phyloP scores from a whole-genome alignment of 768 basidiomycete genomes.

The Phanerochaete carnosa region DNA sequence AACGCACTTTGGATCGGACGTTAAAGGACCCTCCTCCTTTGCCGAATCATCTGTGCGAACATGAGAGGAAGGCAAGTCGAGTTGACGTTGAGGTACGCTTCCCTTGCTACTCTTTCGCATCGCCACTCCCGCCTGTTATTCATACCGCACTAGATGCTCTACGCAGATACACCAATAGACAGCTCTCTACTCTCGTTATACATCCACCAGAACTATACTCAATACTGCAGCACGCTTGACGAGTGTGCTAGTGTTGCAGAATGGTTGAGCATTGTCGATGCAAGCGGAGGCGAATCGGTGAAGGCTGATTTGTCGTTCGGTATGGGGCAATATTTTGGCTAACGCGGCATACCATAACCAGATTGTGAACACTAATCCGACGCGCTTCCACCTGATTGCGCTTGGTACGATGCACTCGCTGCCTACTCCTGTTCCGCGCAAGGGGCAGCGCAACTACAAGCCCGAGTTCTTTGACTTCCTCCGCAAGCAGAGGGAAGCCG shows the following conservation, averaged over 20 bases:
- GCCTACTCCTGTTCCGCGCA: slow-evolving; percentile 79
- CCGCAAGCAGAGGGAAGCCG: slow-evolving; percentile 53
- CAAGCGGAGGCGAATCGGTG: slow-evolving; percentile 61
- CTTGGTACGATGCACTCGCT: slow-evolving; percentile 85
- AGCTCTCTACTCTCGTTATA: slow-evolving; percentile 86
- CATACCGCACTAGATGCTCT: slow-evolving; percentile 48
- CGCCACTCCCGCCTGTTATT: background rate
- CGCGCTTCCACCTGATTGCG: slow-evolving; percentile 82
- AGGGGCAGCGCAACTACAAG: slow-evolving; percentile 81
- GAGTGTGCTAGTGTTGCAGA: slow-evolving; percentile 69
- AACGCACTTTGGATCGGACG: slow-evolving; percentile 52
- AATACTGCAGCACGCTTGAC: slow-evolving; percentile 77
- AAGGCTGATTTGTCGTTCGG: background rate
- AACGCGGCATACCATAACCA: slow-evolving; percentile 26
- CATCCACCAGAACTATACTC: slow-evolving; percentile 90
- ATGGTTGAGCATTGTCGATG: slow-evolving; percentile 75
- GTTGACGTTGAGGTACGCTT: slow-evolving; percentile 70
- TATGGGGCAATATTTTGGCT: background rate
- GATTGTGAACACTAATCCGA: slow-evolving; percentile 71
- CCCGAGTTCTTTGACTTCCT: slow-evolving; percentile 78
- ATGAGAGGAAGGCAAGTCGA: slow-evolving; percentile 65
- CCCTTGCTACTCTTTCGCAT: background rate
- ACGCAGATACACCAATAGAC: slow-evolving; percentile 87
- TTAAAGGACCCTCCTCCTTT: slow-evolving; percentile 55
- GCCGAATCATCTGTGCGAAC: slow-evolving; percentile 55